phyloP scores from a whole-genome alignment of 139 green algal genomes.

The Volvox reticuliferus region DNA sequence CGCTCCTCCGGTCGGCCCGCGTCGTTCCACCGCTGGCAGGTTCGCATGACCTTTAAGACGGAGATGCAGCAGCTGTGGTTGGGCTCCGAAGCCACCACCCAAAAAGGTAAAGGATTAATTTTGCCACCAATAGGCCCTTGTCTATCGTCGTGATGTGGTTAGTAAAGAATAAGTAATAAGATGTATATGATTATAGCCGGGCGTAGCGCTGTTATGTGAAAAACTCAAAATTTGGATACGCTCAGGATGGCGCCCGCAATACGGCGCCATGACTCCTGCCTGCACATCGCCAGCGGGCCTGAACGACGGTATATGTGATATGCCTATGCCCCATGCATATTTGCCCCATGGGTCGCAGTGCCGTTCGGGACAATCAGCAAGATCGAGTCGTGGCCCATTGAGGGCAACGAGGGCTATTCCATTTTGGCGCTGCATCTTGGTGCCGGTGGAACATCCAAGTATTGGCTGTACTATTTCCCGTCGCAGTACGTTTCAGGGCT shows the following conservation, averaged over 20 bases:
- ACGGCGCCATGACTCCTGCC: too few relatives aligned
- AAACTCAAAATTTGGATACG: too few relatives aligned
- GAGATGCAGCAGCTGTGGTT: slow-evolving; percentile 77
- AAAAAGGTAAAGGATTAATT: slow-evolving; percentile 53
- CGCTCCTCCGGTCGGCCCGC: too few relatives aligned
- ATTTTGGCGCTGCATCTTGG: slow-evolving; percentile 65
- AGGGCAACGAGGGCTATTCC: slow-evolving; percentile 69
- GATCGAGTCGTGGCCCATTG: slow-evolving; percentile 72
- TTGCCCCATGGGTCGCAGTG: slow-evolving; percentile 32
- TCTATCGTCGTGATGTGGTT: too few relatives aligned
- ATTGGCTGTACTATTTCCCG: slow-evolving; percentile 79
- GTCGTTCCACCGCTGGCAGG: slow-evolving; percentile 37
- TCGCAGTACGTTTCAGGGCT: slow-evolving; percentile 67
- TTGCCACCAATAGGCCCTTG: too few relatives aligned
- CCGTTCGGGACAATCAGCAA: slow-evolving; percentile 66
- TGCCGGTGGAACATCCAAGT: slow-evolving; percentile 53
- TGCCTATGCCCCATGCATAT: too few relatives aligned
- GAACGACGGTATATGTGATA: too few relatives aligned
- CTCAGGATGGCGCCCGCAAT: too few relatives aligned
- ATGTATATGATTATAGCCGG: too few relatives aligned
- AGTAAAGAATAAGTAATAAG: too few relatives aligned
- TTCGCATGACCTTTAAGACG: slow-evolving; percentile 78
- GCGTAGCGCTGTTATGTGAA: too few relatives aligned
- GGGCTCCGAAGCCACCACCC: slow-evolving; percentile 63
- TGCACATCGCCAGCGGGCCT: too few relatives aligned